phyloP scores from a whole-genome alignment of 164 flowering plant species.

The Saururus chinensis region DNA sequence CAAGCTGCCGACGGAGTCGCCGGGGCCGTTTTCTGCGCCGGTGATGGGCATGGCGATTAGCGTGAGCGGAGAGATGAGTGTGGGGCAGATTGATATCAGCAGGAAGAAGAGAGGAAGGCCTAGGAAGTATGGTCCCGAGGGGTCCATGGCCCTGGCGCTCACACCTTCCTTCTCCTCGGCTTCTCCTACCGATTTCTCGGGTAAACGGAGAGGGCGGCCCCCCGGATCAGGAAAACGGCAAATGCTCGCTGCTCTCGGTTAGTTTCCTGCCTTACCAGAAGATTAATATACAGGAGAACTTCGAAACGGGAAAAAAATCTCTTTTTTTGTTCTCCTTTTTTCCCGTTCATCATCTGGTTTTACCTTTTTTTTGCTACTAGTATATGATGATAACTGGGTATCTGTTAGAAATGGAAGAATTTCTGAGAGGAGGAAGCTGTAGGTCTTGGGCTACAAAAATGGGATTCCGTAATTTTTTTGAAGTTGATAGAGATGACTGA shows the following conservation, averaged over 20 bases:
- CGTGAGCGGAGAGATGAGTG: conserved; percentile 18
- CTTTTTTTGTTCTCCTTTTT: neutral
- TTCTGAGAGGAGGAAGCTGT: too few species aligned
- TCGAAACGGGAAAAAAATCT: neutral
- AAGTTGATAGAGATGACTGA: too few species aligned
- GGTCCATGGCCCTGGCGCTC: conserved; percentile 24
- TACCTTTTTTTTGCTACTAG: too few species aligned
- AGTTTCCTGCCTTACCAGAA: conserved; percentile 8
- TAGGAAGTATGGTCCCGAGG: conserved; percentile 70
- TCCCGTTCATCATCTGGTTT: too few species aligned
- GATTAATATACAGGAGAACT: too few species aligned
- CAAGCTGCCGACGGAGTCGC: conserved; percentile 9
- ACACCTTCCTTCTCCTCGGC: conserved; percentile 20
- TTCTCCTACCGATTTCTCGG: conserved; percentile 17
- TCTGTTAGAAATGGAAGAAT: too few species aligned
- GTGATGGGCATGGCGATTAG: conserved; percentile 14
- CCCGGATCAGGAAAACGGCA: conserved; percentile 61
- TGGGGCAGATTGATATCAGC: conserved; percentile 12
- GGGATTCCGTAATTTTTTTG: too few species aligned
- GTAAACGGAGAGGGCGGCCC: conserved; percentile 54
- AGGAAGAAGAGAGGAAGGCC: conserved; percentile 84
- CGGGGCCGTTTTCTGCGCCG: conserved; percentile 13
- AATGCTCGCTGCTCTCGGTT: conserved; percentile 52
- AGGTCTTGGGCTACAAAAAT: too few species aligned
- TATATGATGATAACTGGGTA: too few species aligned